Conservation (phyloP, 2,329 filamentous ascomycete species). For the Chrysosporium queenslandicum region DNA sequence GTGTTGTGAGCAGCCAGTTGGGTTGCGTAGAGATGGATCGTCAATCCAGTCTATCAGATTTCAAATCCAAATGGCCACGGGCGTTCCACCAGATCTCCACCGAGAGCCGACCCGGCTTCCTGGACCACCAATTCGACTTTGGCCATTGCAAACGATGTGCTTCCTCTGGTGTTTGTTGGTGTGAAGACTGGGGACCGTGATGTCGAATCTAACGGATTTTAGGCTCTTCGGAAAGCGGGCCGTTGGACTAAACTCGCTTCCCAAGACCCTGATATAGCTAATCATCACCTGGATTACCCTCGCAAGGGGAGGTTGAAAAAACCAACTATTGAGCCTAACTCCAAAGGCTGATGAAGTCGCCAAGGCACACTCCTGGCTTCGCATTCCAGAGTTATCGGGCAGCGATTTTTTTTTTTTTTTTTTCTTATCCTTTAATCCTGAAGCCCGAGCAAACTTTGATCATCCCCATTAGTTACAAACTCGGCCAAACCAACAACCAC, state of each 20-base stretch:
- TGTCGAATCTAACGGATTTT: neutral
- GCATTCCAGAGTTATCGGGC: neutral
- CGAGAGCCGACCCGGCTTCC: neutral
- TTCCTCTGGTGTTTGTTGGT: neutral
- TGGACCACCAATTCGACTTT: neutral
- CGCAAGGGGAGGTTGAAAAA: neutral
- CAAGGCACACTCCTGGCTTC: neutral
- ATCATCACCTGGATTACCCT: neutral
- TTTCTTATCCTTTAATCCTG: neutral
- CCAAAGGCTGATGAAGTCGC: neutral
- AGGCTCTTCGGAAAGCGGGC: constrained; percentile 1
- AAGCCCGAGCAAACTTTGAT: neutral
- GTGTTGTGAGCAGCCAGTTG: constrained; percentile 1
- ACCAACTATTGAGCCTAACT: neutral
- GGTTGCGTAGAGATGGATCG: neutral
- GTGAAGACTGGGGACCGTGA: neutral
- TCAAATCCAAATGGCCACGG: neutral
- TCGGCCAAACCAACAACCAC: constrained; percentile 5
- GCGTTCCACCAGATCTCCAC: neutral
- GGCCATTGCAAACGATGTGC: too few relatives aligned
- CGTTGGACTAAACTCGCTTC: neutral
- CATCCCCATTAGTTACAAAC: neutral
- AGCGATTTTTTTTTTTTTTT: too few relatives aligned
- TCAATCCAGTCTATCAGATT: constrained; percentile 1
- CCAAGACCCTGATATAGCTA: neutral